Conservation (phyloP, 2,329 filamentous ascomycete species). For the Pestalotiopsis sp. region DNA sequence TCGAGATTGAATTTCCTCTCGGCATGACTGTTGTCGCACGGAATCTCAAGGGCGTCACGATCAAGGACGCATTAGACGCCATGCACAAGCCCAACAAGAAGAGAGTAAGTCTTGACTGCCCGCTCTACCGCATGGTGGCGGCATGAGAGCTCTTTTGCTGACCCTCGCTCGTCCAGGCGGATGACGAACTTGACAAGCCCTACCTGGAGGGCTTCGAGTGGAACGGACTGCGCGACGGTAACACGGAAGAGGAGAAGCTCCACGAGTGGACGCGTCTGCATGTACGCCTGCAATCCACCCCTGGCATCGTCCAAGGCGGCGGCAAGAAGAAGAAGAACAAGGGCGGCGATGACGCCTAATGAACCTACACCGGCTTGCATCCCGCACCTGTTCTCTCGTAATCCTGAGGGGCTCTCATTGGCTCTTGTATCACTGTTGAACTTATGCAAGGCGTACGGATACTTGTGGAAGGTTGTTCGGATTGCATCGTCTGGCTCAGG, state of each 20-base stretch:
- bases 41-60: slow-evolving; percentile 92
- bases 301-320: slow-evolving; percentile 41
- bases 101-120: slow-evolving; percentile 63
- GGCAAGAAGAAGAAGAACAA: slow-evolving; percentile 73
- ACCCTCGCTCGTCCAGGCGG: slow-evolving; percentile 58
- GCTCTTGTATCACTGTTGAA: slow-evolving; percentile 38
- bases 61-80: slow-evolving; percentile 94
- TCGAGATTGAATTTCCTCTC: slow-evolving; percentile 88
- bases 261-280: slow-evolving; percentile 87
- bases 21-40: slow-evolving; percentile 86
- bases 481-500: slow-evolving; percentile 17
- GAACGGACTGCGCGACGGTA: slow-evolving; percentile 44
- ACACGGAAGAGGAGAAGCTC: slow-evolving; percentile 62
- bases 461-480: slow-evolving; percentile 47
- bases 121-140: neutral
- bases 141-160: neutral
- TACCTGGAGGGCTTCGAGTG: slow-evolving; percentile 95
- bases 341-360: slow-evolving; percentile 45
- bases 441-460: slow-evolving; percentile 39
- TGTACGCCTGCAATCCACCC: slow-evolving; percentile 74
- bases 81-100: slow-evolving; percentile 98
- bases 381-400: slow-evolving; percentile 40
- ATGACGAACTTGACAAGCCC: slow-evolving; percentile 87
- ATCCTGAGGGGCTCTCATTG: slow-evolving; percentile 20
- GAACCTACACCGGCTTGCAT: slow-evolving; percentile 25